phyloP scores from a whole-genome alignment of 2,329 filamentous ascomycete genomes.

The Talaromyces amestolkiae region DNA sequence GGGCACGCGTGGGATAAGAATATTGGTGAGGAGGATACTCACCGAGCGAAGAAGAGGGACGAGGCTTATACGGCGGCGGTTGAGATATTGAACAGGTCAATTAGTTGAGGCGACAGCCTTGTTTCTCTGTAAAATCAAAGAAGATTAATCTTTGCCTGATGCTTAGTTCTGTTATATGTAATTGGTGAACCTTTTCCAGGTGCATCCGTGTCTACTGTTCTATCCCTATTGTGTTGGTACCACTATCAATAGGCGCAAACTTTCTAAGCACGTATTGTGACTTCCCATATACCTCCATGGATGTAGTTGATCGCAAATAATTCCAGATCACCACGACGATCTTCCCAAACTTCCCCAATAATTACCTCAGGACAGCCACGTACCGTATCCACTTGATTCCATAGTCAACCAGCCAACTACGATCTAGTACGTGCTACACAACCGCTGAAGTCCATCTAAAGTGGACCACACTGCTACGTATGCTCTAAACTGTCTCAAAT shows the following conservation, averaged over 20 bases:
- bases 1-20: slow-evolving; percentile 19
- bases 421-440: background rate
- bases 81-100: slow-evolving; percentile 2
- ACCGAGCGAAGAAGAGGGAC: slow-evolving; percentile 11
- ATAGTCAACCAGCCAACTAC: background rate
- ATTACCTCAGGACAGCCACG: background rate
- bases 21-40: slow-evolving; percentile 1
- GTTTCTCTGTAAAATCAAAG: background rate
- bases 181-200: background rate
- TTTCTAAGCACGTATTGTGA: background rate
- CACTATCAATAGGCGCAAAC: too few species aligned
- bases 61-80: slow-evolving; percentile 19
- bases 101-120: background rate
- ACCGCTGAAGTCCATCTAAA: background rate
- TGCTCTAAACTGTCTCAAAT: background rate
- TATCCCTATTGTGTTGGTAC: too few species aligned
- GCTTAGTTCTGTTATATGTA: background rate
- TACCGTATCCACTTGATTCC: background rate
- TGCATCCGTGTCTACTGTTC: background rate
- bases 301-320: background rate
- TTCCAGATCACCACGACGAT: background rate
- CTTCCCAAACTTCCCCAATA: background rate
- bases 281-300: background rate
- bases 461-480: background rate
- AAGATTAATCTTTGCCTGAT: background rate